phyloP scores from a whole-genome alignment of 352 stramenopile species.

The Globisporangium alternatum region DNA sequence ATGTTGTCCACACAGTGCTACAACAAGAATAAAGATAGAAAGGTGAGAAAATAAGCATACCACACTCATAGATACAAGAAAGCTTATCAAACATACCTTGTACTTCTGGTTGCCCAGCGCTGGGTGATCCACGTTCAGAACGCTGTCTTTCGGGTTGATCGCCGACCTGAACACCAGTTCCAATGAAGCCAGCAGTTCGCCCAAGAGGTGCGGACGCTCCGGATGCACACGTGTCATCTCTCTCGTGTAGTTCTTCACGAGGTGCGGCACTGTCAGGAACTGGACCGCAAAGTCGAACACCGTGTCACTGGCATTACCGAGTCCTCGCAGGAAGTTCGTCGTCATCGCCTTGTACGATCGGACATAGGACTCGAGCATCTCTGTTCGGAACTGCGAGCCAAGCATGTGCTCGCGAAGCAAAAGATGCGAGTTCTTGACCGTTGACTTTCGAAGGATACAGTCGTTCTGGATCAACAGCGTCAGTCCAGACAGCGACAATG shows the following conservation, averaged over 20 bases:
- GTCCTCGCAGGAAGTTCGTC: conserved; percentile 67
- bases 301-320: conserved; percentile 80
- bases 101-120: conserved; percentile 85
- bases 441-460: conserved; percentile 55
- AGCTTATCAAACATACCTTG: conserved; percentile 44
- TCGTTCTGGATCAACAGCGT: conserved; percentile 68
- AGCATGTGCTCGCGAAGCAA: conserved; percentile 81
- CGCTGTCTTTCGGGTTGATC: conserved; percentile 31
- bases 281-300: conserved; percentile 90
- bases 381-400: conserved; percentile 60
- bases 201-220: conserved; percentile 57
- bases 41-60: neutral
- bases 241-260: conserved; percentile 76
- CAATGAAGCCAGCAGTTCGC: conserved; percentile 56
- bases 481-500: conserved; percentile 26
- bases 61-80: neutral
- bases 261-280: conserved; percentile 78
- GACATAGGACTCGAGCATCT: conserved; percentile 77
- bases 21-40: conserved; percentile 11
- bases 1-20: conserved; percentile 86
- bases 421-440: conserved; percentile 51
- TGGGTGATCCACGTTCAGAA: conserved; percentile 72
- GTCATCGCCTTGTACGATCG: conserved; percentile 72
- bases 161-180: conserved; percentile 62
- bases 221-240: conserved; percentile 45